Conservation (phyloP, 2,329 filamentous ascomycete genomes). For the Septoria petroselini region DNA sequence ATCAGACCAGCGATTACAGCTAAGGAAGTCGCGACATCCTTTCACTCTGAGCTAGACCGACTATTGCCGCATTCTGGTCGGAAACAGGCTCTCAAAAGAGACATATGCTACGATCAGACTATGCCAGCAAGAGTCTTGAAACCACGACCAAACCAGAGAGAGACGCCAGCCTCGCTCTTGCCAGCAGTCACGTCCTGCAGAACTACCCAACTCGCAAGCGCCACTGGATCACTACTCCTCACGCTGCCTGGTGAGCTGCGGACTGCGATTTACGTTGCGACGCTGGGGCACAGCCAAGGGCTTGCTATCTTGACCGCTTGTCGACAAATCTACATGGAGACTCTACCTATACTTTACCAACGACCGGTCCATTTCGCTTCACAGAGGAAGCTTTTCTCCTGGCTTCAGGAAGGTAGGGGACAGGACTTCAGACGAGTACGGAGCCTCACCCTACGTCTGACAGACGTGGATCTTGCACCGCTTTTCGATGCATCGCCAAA, state of each 20-base stretch:
- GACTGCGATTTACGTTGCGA: conserved; percentile 11
- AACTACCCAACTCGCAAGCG: neutral
- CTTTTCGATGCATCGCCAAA: conserved; percentile 20
- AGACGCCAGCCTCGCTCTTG: neutral
- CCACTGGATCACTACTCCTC: conserved; percentile 13
- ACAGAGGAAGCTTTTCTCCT: conserved; percentile 30
- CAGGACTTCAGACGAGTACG: conserved; percentile 28
- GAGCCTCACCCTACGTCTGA: conserved; percentile 25
- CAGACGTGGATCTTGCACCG: conserved; percentile 32
- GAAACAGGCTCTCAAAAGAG: neutral
- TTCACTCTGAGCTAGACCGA: neutral
- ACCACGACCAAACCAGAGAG: too few relatives aligned
- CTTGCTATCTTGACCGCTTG: conserved; percentile 23
- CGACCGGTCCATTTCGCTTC: conserved; percentile 28
- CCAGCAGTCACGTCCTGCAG: neutral
- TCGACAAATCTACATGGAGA: conserved; percentile 29
- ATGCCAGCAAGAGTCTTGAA: neutral
- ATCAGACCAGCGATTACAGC: conserved; percentile 2
- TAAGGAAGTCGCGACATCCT: neutral
- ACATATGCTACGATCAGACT: neutral
- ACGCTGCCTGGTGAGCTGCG: conserved; percentile 23
- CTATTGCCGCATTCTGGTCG: neutral
- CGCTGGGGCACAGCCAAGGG: neutral
- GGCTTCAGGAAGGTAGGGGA: conserved; percentile 27
- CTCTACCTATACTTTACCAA: conserved; percentile 24